These are phyloP conservation scores for Stemphylium beticola DNA, from an alignment of 2,329 filamentous ascomycete species.

Conservation along the genomic window DNA sequence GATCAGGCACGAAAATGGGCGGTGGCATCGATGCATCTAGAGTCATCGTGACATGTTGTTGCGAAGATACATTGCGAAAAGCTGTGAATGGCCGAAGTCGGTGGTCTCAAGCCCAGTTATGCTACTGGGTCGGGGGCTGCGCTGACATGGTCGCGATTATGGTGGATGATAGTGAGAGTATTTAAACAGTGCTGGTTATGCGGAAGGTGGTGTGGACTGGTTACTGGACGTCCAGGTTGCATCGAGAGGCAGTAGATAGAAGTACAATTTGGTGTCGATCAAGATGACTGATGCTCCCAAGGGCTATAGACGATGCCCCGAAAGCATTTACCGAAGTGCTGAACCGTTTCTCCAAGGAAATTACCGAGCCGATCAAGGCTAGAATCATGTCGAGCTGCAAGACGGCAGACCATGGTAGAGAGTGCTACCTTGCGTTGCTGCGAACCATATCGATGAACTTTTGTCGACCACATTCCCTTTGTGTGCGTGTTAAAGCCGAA, in stretches of 20 bases:
- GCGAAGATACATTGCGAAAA: constrained; percentile 30
- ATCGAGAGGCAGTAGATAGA: constrained; percentile 50
- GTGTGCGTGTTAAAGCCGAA: constrained; percentile 42
- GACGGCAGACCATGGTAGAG: constrained; percentile 43
- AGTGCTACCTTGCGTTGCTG: constrained; percentile 42
- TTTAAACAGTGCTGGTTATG: constrained; percentile 45
- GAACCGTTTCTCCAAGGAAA: constrained; percentile 52
- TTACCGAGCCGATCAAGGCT: constrained; percentile 48
- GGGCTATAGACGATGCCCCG: constrained; percentile 44
- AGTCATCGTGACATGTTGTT: constrained; percentile 18
- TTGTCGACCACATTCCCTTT: constrained; percentile 48
- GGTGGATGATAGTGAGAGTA: constrained; percentile 43
- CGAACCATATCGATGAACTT: constrained; percentile 48
- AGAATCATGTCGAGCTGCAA: constrained; percentile 44
- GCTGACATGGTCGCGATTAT: constrained; percentile 39
- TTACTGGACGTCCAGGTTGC: constrained; percentile 46
- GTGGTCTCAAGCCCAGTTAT: constrained; percentile 32
- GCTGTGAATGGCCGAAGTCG: constrained; percentile 30
- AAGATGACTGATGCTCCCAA: constrained; percentile 46
- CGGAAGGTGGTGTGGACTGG: constrained; percentile 45
- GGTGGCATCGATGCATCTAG: constrained; percentile 2
- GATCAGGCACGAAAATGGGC: not conserved
- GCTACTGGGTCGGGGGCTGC: constrained; percentile 32
- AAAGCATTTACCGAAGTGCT: constrained; percentile 48
- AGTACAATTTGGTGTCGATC: constrained; percentile 53